Conservation (phyloP, 805 yeast species). For the Yarrowia deformans region DNA sequence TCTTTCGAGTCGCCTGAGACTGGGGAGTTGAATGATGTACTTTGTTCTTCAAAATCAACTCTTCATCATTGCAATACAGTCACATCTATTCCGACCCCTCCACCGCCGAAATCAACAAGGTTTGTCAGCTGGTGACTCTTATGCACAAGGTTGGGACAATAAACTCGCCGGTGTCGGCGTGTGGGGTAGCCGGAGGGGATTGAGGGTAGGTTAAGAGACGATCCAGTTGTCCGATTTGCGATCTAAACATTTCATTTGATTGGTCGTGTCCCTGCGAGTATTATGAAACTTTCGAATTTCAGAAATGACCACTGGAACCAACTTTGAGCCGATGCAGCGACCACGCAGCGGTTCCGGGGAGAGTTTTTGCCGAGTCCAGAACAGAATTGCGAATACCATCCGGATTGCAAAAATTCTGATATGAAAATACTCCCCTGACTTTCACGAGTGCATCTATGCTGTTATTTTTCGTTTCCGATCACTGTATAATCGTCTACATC, state of each 20-base stretch:
- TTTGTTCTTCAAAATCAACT: too few species aligned
- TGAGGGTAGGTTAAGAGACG: too few species aligned
- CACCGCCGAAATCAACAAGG: background rate
- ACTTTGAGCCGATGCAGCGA: background rate
- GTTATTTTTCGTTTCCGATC: background rate
- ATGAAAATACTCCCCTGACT: too few species aligned
- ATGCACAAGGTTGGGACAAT: background rate
- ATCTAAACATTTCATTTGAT: too few species aligned
- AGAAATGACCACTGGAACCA: background rate
- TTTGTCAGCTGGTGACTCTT: constrained; percentile 37
- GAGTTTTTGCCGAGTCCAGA: too few species aligned
- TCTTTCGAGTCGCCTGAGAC: background rate
- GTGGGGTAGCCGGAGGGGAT: constrained; percentile 29
- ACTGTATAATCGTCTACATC: background rate
- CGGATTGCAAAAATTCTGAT: too few species aligned
- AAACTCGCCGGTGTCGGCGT: constrained; percentile 36
- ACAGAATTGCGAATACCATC: background rate
- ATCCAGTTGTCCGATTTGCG: background rate
- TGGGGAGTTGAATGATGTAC: background rate
- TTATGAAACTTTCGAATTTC: background rate
- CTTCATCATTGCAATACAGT: too few species aligned
- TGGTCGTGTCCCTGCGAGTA: background rate
- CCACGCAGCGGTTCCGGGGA: constrained; percentile 16
- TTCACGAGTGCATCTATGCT: background rate
- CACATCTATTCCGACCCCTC: too few species aligned